Evolutionary conservation across 83 land plant genomes (phyloP).

Genomic region (Thuja plicata): DNA sequence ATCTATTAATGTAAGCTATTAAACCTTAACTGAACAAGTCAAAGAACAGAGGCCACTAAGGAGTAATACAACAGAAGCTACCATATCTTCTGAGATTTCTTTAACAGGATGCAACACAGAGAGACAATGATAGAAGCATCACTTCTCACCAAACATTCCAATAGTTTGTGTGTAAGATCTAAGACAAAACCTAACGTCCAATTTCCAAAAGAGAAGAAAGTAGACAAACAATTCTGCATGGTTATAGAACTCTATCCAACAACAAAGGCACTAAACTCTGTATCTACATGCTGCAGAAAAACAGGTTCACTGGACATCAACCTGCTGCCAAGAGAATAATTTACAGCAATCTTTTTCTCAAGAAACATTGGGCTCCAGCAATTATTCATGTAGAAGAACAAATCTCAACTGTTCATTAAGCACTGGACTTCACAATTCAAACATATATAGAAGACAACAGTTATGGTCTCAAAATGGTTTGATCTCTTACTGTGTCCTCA

Average conservation of each 20-base stretch:
- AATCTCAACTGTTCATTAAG: background rate
- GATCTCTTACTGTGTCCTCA: background rate
- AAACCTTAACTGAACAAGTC: background rate
- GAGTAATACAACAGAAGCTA: too few relatives aligned
- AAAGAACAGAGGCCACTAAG: background rate
- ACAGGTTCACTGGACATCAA: background rate
- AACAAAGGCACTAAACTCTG: background rate
- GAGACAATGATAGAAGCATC: background rate
- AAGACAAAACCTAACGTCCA: background rate
- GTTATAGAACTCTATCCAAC: background rate
- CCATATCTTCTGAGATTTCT: background rate
- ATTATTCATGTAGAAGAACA: background rate
- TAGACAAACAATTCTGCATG: background rate
- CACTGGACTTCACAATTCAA: background rate
- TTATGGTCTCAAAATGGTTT: background rate
- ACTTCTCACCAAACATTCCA: background rate
- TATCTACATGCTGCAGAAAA: background rate
- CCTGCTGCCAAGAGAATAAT: background rate
- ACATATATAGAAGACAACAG: background rate
- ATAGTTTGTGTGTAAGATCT: background rate
- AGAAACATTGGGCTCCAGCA: background rate
- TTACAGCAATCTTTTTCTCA: background rate
- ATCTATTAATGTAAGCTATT: too few relatives aligned
- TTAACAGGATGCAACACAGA: background rate
- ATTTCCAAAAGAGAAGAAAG: background rate